Evolutionary conservation across 306 rosid genomes (phyloP).

Genomic region (Cucumis cinereus): DNA sequence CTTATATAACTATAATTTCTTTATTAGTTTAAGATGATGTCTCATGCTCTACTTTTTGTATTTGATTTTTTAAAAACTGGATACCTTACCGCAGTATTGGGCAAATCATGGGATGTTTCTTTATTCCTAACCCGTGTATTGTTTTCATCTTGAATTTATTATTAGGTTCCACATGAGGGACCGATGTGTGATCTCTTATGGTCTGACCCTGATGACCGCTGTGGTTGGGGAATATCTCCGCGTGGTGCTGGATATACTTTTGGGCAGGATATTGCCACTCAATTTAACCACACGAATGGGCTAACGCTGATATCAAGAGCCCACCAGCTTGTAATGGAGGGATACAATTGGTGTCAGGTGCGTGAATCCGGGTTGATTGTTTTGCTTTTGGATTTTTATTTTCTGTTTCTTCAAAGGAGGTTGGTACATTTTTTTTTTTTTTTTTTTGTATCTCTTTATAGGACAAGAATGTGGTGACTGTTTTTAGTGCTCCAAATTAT

Average conservation of each 20-base stretch:
- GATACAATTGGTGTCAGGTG: conserved; percentile 52
- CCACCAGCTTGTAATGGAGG: conserved; percentile 55
- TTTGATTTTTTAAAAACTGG: not conserved
- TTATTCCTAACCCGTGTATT: not conserved
- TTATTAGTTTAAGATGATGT: too few relatives aligned
- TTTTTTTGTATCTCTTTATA: conserved; percentile 1
- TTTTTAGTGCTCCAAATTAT: conserved; percentile 46
- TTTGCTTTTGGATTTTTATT: not conserved
- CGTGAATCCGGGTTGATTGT: not conserved
- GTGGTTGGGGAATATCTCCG: conserved; percentile 50
- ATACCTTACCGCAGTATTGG: not conserved
- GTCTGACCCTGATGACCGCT: conserved; percentile 44
- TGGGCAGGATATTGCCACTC: conserved; percentile 40
- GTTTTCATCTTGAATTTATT: not conserved
- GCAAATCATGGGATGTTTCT: not conserved
- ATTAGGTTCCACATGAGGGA: conserved; percentile 46
- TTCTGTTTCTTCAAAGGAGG: not conserved
- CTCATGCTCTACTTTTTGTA: too few relatives aligned
- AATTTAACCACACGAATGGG: conserved; percentile 43
- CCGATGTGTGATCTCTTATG: conserved; percentile 47
- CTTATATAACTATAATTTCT: too few relatives aligned
- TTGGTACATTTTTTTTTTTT: not conserved
- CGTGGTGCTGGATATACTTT: conserved; percentile 45
- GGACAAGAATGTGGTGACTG: conserved; percentile 46
- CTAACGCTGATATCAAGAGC: conserved; percentile 48